Evolutionary conservation across 306 rosid species (phyloP).

Genomic region (Sphenostylis stenocarpa): DNA sequence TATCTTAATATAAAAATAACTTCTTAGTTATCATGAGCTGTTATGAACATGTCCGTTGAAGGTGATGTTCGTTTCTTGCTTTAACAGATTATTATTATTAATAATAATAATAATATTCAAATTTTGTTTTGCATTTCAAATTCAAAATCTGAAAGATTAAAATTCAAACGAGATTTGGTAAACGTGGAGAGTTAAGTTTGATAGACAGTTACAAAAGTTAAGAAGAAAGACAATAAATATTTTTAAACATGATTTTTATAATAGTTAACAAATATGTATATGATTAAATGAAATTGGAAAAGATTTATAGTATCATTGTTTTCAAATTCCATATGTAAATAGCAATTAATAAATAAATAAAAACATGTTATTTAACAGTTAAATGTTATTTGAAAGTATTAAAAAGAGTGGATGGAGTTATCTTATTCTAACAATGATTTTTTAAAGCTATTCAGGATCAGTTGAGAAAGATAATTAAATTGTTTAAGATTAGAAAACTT

Average conservation of each 20-base stretch:
- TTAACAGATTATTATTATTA: background rate
- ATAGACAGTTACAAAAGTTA: no score
- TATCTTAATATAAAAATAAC: background rate
- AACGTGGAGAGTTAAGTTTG: background rate
- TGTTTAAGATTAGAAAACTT: background rate
- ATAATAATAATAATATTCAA: background rate
- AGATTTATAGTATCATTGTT: no score
- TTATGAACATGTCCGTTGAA: background rate
- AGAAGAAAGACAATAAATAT: no score
- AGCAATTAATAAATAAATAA: background rate
- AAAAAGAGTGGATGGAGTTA: background rate
- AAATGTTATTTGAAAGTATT: no score
- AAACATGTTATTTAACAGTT: background rate
- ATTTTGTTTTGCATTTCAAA: background rate
- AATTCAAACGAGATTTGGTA: background rate
- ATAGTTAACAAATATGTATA: no score
- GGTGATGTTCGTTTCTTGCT: background rate
- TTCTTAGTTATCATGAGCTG: background rate
- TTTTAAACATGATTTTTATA: no score
- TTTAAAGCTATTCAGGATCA: background rate
- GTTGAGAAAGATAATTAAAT: background rate
- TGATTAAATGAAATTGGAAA: no score
- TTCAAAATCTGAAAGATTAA: background rate
- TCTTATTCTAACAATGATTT: background rate
- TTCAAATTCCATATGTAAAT: background rate